A percentile compares a stretch with the other conserved stretches of the same genome.
phyloP scores from a whole-genome alignment of 2,329 filamentous ascomycete species.

The Fusarium sp. region DNA sequence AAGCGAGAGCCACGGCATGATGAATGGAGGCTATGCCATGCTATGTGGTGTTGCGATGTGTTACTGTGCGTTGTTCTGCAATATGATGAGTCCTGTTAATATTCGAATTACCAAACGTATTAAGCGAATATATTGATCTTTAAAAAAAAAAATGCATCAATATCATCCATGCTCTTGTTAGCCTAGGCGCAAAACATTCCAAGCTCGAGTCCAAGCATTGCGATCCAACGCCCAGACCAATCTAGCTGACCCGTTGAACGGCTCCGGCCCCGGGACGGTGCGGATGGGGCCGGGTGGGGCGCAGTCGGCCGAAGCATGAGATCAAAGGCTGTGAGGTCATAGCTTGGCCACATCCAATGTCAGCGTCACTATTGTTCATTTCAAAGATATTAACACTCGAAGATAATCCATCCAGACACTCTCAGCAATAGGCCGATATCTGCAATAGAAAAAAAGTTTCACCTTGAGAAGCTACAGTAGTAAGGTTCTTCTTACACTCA shows the following conservation, averaged over 20 bases:
- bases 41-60: not conserved
- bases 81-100: not conserved
- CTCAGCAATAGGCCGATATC: not conserved
- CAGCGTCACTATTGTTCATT: constrained; percentile 15
- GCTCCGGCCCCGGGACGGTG: constrained; percentile 22
- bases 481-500: not conserved
- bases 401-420: not conserved
- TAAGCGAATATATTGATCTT: not conserved
- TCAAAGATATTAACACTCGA: not conserved
- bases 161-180: not conserved
- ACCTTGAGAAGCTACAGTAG: not conserved
- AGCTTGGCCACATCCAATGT: constrained; percentile 11
- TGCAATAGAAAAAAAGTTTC: not conserved
- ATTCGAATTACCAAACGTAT: not conserved
- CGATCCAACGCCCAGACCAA: constrained; percentile 11
- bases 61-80: not conserved
- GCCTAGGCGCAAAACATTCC: not conserved
- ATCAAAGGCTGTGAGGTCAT: constrained; percentile 37
- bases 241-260: not conserved
- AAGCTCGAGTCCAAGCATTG: not conserved
- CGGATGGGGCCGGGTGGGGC: constrained; percentile 30
- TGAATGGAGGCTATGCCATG: constrained; percentile 25
- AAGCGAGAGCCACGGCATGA: not conserved
- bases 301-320: constrained; percentile 16
- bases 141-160: not conserved